Percentiles rank a stretch among this genome's conserved stretches.
Conservation (phyloP, 805 yeast species). For the Cyberlindnera saturnus region DNA sequence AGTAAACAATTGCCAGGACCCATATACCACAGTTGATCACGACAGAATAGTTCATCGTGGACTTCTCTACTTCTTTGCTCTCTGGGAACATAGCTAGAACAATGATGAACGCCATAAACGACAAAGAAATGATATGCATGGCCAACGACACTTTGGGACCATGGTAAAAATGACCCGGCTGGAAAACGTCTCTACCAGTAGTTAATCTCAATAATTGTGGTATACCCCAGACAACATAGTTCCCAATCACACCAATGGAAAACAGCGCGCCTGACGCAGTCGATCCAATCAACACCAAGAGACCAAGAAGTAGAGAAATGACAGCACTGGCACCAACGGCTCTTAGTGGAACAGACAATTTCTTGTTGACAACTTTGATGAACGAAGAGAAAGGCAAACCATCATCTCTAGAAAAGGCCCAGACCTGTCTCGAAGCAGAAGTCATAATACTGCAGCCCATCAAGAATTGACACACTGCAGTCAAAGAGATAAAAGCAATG, state of each 20-base stretch:
- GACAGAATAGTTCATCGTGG: conserved; percentile 65
- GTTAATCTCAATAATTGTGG: conserved; percentile 36
- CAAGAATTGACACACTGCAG: conserved; percentile 53
- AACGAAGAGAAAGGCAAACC: conserved; percentile 58
- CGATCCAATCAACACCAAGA: conserved; percentile 34
- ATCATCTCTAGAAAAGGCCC: conserved; percentile 74
- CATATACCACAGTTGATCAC: conserved; percentile 61
- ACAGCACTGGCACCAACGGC: conserved; percentile 45
- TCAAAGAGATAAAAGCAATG: conserved; percentile 52
- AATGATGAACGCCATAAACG: conserved; percentile 48
- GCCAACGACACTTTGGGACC: conserved; percentile 43
- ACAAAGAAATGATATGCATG: conserved; percentile 40
- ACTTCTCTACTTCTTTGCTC: conserved; percentile 28
- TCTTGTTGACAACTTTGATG: conserved; percentile 53
- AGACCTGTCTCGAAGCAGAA: conserved; percentile 61
- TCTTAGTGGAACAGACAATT: conserved; percentile 54
- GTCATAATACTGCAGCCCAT: conserved; percentile 61
- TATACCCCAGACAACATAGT: conserved; percentile 36
- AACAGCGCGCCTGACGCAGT: conserved; percentile 41
- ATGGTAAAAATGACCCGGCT: conserved; percentile 62
- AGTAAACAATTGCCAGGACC: conserved; percentile 49
- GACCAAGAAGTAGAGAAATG: conserved; percentile 32
- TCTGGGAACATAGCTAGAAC: conserved; percentile 58
- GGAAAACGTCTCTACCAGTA: conserved; percentile 43
- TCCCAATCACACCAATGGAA: conserved; percentile 38